Evolutionary conservation across 2,329 filamentous ascomycete species (phyloP).

Genomic region (Ascochyta pisi): DNA sequence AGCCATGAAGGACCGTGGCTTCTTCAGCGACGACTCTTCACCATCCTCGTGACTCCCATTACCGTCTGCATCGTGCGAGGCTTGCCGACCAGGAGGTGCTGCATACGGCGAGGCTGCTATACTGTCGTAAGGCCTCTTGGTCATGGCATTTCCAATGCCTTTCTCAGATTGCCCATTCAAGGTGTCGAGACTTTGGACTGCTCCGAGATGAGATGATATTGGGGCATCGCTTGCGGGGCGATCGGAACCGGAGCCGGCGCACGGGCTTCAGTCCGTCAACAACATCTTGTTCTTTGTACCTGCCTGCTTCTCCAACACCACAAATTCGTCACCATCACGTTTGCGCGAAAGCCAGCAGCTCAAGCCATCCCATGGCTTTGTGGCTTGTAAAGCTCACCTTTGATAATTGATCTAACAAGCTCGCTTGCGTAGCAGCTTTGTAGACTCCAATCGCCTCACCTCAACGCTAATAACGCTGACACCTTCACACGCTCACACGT

Average conservation of each 20-base stretch:
- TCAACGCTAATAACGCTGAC: neutral
- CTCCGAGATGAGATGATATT: conserved; percentile 3
- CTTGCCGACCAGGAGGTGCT: conserved; percentile 23
- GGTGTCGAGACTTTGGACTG: neutral
- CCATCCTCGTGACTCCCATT: conserved; percentile 33
- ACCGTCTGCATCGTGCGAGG: conserved; percentile 30
- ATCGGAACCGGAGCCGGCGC: conserved; percentile 4
- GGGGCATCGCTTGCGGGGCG: conserved; percentile 7
- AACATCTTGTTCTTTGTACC: neutral
- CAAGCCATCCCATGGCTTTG: neutral
- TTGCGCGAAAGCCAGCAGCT: neutral
- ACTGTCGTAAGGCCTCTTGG: conserved; percentile 41
- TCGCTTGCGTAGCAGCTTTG: neutral
- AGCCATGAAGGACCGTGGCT: conserved; percentile 46
- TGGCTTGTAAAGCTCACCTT: neutral
- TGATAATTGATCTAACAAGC: neutral
- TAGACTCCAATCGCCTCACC: neutral
- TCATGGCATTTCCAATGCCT: conserved; percentile 41
- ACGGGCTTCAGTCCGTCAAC: neutral
- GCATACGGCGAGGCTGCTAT: conserved; percentile 28
- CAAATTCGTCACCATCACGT: neutral
- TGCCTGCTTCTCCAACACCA: neutral
- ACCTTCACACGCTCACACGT: neutral
- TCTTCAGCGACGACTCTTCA: conserved; percentile 40
- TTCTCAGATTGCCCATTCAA: neutral